These are phyloP conservation scores for Capsicum baccatum DNA, from an alignment of 257 asterid species.

Conservation along the genomic window DNA sequence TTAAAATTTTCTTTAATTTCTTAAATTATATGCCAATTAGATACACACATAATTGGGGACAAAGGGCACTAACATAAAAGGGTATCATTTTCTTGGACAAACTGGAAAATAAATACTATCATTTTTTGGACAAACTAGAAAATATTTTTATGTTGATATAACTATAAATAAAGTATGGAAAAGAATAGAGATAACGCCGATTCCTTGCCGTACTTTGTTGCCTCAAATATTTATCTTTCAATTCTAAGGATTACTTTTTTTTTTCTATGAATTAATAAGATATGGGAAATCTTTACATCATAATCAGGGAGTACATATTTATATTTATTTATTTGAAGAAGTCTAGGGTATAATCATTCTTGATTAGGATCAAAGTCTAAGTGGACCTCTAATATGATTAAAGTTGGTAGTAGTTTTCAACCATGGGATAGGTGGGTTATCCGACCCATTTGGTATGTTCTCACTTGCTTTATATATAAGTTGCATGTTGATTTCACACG, in stretches of 20 bases:
- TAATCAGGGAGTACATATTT: background rate
- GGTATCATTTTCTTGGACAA: background rate
- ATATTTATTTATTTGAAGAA: slow-evolving; percentile 24
- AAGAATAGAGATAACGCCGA: slow-evolving; percentile 28
- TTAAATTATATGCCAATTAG: background rate
- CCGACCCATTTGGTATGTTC: slow-evolving; percentile 36
- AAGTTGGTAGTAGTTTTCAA: slow-evolving; percentile 43
- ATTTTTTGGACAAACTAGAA: background rate
- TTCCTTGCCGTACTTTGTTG: slow-evolving; percentile 47
- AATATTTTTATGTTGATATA: background rate
- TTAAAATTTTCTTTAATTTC: background rate
- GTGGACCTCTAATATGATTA: slow-evolving; percentile 54
- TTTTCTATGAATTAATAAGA: background rate
- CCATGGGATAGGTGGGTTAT: slow-evolving; percentile 45
- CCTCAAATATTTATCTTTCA: background rate
- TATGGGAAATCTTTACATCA: slow-evolving; percentile 24
- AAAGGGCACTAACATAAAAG: background rate
- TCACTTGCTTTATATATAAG: background rate
- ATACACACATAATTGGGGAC: background rate
- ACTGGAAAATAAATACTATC: background rate
- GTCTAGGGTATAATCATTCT: slow-evolving; percentile 65
- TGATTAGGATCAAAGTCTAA: slow-evolving; percentile 59
- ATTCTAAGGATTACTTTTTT: background rate
- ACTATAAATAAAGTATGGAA: too few species aligned
- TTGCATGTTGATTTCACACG: slow-evolving; percentile 7